phyloP scores from a whole-genome alignment of 148 eudicot species.

The Silene latifolia region DNA sequence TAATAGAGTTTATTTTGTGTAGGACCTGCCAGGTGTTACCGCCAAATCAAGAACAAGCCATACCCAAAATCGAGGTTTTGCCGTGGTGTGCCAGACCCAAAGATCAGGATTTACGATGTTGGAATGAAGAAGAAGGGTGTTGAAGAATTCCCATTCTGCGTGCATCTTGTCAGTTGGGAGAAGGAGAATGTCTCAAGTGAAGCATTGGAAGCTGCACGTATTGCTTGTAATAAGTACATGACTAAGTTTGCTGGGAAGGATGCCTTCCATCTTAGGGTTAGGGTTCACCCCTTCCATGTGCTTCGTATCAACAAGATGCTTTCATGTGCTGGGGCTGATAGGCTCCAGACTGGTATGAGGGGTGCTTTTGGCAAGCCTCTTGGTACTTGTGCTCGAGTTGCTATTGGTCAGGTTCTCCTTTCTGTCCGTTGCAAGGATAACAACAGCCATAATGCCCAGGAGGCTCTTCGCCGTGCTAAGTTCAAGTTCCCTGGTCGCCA shows the following conservation, averaged over 20 bases:
- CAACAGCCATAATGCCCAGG: constrained; percentile 35
- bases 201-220: constrained; percentile 41
- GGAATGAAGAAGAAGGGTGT: constrained; percentile 43
- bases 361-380: constrained; percentile 44
- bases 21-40: constrained; percentile 47
- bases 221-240: constrained; percentile 45
- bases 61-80: constrained; percentile 46
- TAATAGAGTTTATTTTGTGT: neutral
- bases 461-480: constrained; percentile 45
- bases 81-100: constrained; percentile 45
- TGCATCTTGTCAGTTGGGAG: constrained; percentile 51
- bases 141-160: constrained; percentile 37
- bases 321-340: constrained; percentile 46
- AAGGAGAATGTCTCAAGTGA: constrained; percentile 48
- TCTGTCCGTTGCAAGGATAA: constrained; percentile 39
- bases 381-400: constrained; percentile 38
- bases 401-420: constrained; percentile 41
- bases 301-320: constrained; percentile 47
- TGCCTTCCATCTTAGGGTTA: constrained; percentile 39
- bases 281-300: constrained; percentile 44
- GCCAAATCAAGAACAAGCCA: constrained; percentile 49
- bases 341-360: constrained; percentile 45
- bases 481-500: constrained; percentile 50
- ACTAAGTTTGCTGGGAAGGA: constrained; percentile 38
- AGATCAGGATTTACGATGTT: constrained; percentile 43